Evolutionary conservation across 306 rosid genomes (phyloP).

Genomic region (Aeschynomene evenia): DNA sequence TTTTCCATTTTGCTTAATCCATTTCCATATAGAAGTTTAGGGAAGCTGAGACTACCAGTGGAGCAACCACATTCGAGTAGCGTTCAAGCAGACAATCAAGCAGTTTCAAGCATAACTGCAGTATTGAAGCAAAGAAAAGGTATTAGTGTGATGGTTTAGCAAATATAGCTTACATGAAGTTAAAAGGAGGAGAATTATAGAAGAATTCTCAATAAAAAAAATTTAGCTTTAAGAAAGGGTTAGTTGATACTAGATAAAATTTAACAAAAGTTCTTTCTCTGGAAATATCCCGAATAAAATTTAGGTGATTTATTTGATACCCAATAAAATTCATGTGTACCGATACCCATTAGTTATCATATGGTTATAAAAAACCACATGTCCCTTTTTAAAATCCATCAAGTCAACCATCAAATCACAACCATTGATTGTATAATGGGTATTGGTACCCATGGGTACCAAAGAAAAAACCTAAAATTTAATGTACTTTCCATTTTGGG

Average conservation of each 20-base stretch:
- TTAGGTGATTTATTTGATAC: no score
- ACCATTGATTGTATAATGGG: no score
- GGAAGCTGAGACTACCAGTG: constrained; percentile 62
- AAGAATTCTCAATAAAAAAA: constrained; percentile 6
- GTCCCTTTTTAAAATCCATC: no score
- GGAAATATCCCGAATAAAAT: neutral
- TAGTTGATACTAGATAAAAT: neutral
- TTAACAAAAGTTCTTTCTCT: neutral
- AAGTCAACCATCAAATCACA: no score
- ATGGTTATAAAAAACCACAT: no score
- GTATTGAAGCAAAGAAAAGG: constrained; percentile 32
- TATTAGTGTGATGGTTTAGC: constrained; percentile 18
- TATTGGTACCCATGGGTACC: no score
- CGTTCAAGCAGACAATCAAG: constrained; percentile 65
- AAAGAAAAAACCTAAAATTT: no score
- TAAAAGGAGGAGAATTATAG: neutral
- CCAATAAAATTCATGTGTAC: no score
- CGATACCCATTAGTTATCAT: no score
- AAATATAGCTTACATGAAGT: constrained; percentile 18
- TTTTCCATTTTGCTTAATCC: neutral
- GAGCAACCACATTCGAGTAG: constrained; percentile 55
- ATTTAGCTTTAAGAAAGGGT: neutral
- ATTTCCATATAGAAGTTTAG: constrained; percentile 27
- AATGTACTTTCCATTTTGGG: constrained; percentile 1
- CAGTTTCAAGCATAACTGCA: constrained; percentile 93